A percentile compares a stretch with the other conserved stretches of the same genome.
Conservation (phyloP, 441 rosid species). For the Kokia cookei region DNA sequence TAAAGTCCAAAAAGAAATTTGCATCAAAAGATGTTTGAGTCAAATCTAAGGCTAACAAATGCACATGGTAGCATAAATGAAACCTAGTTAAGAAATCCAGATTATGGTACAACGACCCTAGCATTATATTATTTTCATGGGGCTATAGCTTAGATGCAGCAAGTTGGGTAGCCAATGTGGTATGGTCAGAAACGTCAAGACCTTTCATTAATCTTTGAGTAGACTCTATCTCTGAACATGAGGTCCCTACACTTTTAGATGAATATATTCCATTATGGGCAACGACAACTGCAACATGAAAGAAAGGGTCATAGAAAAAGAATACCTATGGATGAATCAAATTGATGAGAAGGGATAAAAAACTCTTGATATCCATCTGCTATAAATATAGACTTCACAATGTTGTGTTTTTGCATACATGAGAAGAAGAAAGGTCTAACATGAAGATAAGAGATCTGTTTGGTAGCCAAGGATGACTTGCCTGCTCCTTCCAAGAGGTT, state of each 20-base stretch:
- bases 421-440: conserved; percentile 17
- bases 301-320: background rate
- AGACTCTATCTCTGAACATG: background rate
- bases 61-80: conserved; percentile 1
- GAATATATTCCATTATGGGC: conserved; percentile 14
- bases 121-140: background rate
- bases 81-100: background rate
- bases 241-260: conserved; percentile 6
- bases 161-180: background rate
- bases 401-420: background rate
- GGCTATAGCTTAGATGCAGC: conserved; percentile 2
- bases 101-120: background rate
- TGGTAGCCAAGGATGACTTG: conserved; percentile 14
- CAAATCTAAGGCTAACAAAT: background rate
- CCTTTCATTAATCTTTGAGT: background rate
- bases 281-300: background rate
- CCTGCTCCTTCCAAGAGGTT: conserved; percentile 12
- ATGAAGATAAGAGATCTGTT: conserved; percentile 21
- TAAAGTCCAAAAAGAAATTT: background rate
- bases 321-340: background rate
- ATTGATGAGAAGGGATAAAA: background rate
- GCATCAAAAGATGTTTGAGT: background rate
- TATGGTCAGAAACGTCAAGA: background rate
- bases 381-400: conserved; percentile 7
- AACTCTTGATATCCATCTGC: background rate